Base-by-base conservation (phyloP, 2,329 filamentous ascomycete genomes). In the Thermoascus crustaceus region DNA sequence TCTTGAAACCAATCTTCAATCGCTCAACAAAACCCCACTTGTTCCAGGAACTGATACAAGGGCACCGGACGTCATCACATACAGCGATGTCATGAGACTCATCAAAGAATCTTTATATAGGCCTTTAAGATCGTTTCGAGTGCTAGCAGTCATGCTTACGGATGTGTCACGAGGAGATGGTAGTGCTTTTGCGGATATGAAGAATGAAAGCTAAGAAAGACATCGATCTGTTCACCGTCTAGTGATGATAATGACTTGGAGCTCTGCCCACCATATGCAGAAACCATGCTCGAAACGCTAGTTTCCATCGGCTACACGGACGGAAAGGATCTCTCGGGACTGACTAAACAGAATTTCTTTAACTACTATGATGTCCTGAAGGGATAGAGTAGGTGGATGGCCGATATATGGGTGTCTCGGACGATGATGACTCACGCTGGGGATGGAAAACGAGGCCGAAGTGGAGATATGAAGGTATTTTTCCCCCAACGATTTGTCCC, bases 1-100 rank as follows among this genome's bases (percentile, higher is more conserved):
- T 23, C n/a, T 34, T 37, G 18, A 43, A 37, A 21, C 34, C 37
- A 33, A 39, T 37, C 30, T 19, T 37, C 9, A 26, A 24, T 17
- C 35, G 32, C 14, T 41, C 11, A 20, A 38, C 36, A 17, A 24
- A 10, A 24, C 9, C 23, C 42, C 22, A 17, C 26, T 35, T 38
- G 42, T 35, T 37, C 18, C 10, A 32, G 39, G 18, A 31, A 11
- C 2, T 22, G 20, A n/a, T 35, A 33, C 20, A 30, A 33, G 23
- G 16, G 33, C 24, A 27, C 32, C 31, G 34, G 41, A 27, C 34
- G 14, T 37, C 4, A 25, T 37, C 18, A 37, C 35, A 4, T 37
- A 34, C 10, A 37, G 30, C 19, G 35, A 37, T 23, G 13, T 37
- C 7, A 27, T 18, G 5, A 21, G 30, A 11, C 30, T 34, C 21